Evolutionary conservation across 371 early-diverging fungal genomes (phyloP), one percentile per base, ranked within the genome.

Genomic region (Rhizopus arrhizus): DNA sequence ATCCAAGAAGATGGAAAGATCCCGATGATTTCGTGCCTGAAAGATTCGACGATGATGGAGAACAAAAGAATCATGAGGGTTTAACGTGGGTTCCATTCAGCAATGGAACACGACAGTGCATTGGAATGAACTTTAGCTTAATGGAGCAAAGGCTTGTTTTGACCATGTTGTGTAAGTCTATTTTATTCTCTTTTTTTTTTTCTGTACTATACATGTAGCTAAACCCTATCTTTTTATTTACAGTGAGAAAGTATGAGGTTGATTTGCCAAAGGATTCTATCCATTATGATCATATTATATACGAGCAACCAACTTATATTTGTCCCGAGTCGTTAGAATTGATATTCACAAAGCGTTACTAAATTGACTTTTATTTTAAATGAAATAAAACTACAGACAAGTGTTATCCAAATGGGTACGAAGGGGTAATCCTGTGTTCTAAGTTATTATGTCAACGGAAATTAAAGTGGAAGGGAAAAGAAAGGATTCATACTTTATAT

Each of bases 71-170:
- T 6, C 55, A 56, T 9, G 52, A 16, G 6, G 69, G 66, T 1
- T 32, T 62, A 28, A 38, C 36, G 10, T 70, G 68, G 69, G 33
- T 72, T 9, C 75, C 77, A 28, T 77, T 77, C 34, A 51, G 65
- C 6, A 53, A 58, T 29, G 81, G 81, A 0, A 56, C 54, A 8
- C 54, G 74, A 16, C 46, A 58, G n/a, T 78, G 78, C 31, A 52
- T 75, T 16, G 78, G 75, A 4, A 64, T 63, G 61, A 64, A 66
- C 46, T 70, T 73, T 35, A 59, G 63, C 29, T 34, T 73, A 33
- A 59, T 54, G 7, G 72, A 78, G 35, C 75, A 73, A 35, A 52
- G 68, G 11, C 65, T 75, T 0, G 5, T 66, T 0, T 31, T 75
- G 36, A 35, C 64, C 12, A 71, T 69, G 64, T 34, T 78, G 5